Evolutionary conservation across 2,329 filamentous ascomycete species (phyloP), one percentile per base, ranked within the genome.

Genomic region (Alternaria incomplexa): DNA sequence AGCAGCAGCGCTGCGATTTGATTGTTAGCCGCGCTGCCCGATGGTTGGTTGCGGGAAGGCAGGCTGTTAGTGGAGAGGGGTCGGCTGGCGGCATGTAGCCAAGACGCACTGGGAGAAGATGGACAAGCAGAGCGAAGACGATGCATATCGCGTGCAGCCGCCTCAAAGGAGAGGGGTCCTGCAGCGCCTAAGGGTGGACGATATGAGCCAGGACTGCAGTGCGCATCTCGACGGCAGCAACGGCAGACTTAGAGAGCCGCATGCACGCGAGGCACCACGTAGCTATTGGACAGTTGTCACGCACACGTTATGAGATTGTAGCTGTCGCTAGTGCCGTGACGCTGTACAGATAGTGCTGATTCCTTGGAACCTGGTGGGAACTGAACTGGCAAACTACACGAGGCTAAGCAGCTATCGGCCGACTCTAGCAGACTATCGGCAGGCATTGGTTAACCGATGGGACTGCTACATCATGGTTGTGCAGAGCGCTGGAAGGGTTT

Each of bases 1-100:
- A 43, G 22, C n/a, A 17, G 52, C 26, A 53, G 32, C 30, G 59
- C 43, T 28, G 28, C 22, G 46, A 30, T 44, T 58, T 56, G 45
- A 58, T 61, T 58, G 58, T 47, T 64, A 63, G 68, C 68, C 65
- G 66, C 54, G 62, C 61, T 58, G 63, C 40, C 52, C 60, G 56
- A 60, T 46, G 28, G 52, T 48, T 56, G 52, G 51, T 10, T 23
- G 59, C 51, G 55, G 53, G 28, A 51, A 50, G 40, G 60, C 58
- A 36, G 30, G 28, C n/a, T 23, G 58, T 51, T 30, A 62, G 62
- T 63, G 65, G 62, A 69, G 63, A 65, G 61, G 62, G 59, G 61
- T 60, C 58, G 61, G 63, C 67, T 63, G 66, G 63, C 68, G 65
- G 65, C 68, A 68, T 62, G 62, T 22, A 62, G 70, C 70, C 70